Conservation (phyloP, 2,329 filamentous ascomycete species). For the Sporothrix mexicana region DNA sequence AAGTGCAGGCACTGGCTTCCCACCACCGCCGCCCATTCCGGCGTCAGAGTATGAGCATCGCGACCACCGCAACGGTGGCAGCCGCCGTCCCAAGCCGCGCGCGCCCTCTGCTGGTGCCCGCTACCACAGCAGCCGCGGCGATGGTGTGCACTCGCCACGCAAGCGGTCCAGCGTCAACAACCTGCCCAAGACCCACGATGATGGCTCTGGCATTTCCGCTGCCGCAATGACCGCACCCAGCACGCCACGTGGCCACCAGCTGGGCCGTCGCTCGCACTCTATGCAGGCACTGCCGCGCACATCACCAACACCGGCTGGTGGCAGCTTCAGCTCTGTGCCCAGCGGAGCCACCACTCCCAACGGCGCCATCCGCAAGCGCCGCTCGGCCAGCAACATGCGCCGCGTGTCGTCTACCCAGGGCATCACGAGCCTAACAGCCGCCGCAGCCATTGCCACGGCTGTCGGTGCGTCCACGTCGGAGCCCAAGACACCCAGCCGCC, state of each 20-base stretch:
- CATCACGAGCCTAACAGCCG: not conserved
- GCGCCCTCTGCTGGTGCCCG: conserved; percentile 62
- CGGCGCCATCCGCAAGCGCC: conserved; percentile 46
- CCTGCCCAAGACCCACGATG: not conserved
- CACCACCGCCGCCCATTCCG: conserved; percentile 13
- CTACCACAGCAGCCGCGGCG: conserved; percentile 48
- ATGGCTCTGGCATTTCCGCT: conserved; percentile 9
- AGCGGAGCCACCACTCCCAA: conserved; percentile 29
- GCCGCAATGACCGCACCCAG: conserved; percentile 27
- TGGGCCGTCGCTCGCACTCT: conserved; percentile 41
- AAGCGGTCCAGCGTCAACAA: conserved; percentile 45
- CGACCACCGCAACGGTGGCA: conserved; percentile 34
- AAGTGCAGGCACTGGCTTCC: conserved; percentile 5
- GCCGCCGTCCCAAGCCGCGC: conserved; percentile 54
- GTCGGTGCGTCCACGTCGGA: not conserved
- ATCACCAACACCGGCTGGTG: conserved; percentile 6
- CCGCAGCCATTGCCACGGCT: conserved; percentile 13
- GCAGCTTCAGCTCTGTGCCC: conserved; percentile 1
- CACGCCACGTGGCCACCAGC: conserved; percentile 28
- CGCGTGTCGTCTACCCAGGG: conserved; percentile 35
- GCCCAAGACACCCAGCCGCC: conserved; percentile 32
- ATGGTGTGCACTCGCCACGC: conserved; percentile 48
- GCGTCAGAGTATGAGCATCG: conserved; percentile 31
- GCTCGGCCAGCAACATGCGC: conserved; percentile 44
- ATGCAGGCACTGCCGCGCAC: conserved; percentile 40